A percentile compares a stretch with the other conserved stretches of the same genome.
Conservation (phyloP, 148 eudicot genomes). For the Selenicereus undatus region DNA sequence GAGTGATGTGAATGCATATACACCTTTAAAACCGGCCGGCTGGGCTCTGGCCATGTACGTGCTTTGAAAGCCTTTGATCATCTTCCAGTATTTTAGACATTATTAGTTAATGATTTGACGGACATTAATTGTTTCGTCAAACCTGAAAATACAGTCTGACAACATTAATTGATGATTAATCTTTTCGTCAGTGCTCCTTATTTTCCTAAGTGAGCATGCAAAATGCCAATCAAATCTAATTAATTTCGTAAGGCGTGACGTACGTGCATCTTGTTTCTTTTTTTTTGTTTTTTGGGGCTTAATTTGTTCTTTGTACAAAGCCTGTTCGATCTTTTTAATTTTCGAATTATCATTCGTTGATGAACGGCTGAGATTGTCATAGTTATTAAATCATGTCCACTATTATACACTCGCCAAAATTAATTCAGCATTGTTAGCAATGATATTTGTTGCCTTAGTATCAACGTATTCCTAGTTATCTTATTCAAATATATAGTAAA, state of each 20-base stretch:
- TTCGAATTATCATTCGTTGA: too few species aligned
- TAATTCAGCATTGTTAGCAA: too few species aligned
- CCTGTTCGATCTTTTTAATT: neutral
- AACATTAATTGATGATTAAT: neutral
- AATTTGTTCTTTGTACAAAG: neutral
- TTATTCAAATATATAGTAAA: too few species aligned
- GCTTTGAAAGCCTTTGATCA: neutral
- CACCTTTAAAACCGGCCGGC: neutral
- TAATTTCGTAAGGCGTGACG: neutral
- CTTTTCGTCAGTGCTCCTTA: neutral
- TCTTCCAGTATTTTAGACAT: neutral
- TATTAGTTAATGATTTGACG: neutral
- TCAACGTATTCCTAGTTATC: too few species aligned
- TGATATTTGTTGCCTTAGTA: too few species aligned
- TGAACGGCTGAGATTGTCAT: too few species aligned
- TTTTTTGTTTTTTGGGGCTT: neutral
- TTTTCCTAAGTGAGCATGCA: conserved; percentile 2
- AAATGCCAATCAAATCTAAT: neutral
- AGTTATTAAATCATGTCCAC: too few species aligned
- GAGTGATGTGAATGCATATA: neutral
- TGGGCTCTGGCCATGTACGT: neutral
- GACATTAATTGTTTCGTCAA: neutral
- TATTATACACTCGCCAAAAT: too few species aligned
- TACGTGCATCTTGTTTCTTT: neutral
- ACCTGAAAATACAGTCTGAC: neutral